Base-by-base conservation (phyloP, 192 early-diverging fungal genomes). In the Hyaloraphidium curvatum region DNA sequence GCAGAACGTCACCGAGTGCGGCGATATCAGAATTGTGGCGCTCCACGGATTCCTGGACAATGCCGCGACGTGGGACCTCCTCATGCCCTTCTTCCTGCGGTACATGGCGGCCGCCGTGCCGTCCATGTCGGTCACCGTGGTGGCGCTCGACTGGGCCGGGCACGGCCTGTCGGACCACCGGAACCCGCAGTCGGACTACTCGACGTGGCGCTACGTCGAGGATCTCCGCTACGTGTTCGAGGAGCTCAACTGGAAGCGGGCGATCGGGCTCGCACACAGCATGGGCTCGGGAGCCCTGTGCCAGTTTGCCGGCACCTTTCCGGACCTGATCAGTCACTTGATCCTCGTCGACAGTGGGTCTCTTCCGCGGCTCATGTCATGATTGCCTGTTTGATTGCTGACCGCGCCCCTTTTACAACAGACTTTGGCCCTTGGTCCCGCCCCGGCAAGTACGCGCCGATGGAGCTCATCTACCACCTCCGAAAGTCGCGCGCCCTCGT, bases 111-210 rank as follows among this genome's bases (percentile, higher is more conserved):
- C n/a, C n/a, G n/a, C n/a, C n/a, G n/a, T n/a, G n/a, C n/a, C n/a
- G n/a, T n/a, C n/a, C n/a, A n/a, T n/a, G n/a, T n/a, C n/a, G n/a
- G n/a, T n/a, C n/a, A n/a, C n/a, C n/a, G 56, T 59, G 13, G 56
- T 63, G n/a, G 43, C 62, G 9, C 19, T 60, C 1, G 63, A 61
- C 52, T 58, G 61, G 27, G 54, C 63, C 13, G 63, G 63, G 0
- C 63, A 65, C 31, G 63, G 63, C 13, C 52, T n/a, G 23, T 62
- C 59, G 3, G 55, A 39, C 3, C 55, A 57, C 35, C 54, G 62
- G 13, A 30, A 51, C 28, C 14, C 23, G 21, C 35, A 65, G 19
- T 33, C 55, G 9, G 52, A 61, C 28, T 65, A 65, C 41, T 2
- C 33, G 17, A 23, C 58, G 2, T 54, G 48, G 26, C 22, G 54